Evolutionary conservation across 2,329 filamentous ascomycete species (phyloP).

Genomic region (Beauveria brongniartii): DNA sequence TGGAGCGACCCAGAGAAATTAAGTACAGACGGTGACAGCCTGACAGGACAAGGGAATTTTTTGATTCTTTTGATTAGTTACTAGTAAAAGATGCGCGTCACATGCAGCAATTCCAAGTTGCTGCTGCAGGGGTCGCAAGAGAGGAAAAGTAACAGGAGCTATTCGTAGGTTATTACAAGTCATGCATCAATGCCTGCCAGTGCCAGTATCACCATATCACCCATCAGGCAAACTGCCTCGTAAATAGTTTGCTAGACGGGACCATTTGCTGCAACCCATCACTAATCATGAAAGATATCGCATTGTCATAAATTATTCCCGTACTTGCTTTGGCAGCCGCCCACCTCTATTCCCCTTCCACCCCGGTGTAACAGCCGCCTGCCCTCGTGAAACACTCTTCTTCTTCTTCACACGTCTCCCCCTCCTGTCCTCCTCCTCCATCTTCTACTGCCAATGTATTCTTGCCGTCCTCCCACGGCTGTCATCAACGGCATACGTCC

Average conservation of each 20-base stretch:
- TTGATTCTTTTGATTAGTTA: too few species aligned
- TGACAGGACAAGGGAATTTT: neutral
- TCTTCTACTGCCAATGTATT: neutral
- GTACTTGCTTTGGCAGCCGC: neutral
- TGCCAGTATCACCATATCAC: too few species aligned
- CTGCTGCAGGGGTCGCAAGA: too few species aligned
- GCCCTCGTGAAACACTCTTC: conserved; percentile 3
- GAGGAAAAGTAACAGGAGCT: too few species aligned
- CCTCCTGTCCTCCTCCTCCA: neutral
- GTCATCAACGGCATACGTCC: neutral
- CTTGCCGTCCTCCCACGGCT: neutral
- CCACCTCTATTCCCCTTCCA: conserved; percentile 1
- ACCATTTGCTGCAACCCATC: too few species aligned
- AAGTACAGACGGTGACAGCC: neutral
- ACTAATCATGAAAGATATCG: neutral
- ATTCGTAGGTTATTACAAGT: too few species aligned
- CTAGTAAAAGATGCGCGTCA: too few species aligned
- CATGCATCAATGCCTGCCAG: too few species aligned
- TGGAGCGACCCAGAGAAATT: neutral
- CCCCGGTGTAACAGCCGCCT: neutral
- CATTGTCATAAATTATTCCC: neutral
- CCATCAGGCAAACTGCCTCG: too few species aligned
- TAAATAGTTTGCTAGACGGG: neutral
- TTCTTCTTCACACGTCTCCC: neutral
- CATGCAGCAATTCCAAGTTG: too few species aligned